A percentile compares a stretch with the other conserved stretches of the same genome.
Evolutionary conservation across 192 early-diverging fungal genomes (phyloP).

Genomic region (Coemansia nantahalensis): DNA sequence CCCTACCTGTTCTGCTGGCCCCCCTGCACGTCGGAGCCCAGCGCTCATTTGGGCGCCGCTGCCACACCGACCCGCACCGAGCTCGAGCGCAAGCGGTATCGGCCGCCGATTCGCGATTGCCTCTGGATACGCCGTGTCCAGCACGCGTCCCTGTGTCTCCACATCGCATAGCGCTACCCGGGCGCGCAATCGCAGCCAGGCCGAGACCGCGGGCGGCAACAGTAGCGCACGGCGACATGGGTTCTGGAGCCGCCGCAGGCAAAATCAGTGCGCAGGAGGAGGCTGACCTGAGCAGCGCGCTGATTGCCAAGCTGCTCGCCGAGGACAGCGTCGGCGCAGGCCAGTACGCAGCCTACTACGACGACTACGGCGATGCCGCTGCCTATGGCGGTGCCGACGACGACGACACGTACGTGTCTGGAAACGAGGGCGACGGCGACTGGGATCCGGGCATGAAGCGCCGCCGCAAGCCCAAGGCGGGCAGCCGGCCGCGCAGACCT

Average conservation of each 20-base stretch:
- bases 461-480: slow-evolving; percentile 21
- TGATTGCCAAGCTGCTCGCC: slow-evolving; percentile 76
- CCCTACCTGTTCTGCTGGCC: no score
- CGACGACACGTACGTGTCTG: slow-evolving; percentile 46
- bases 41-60: no score
- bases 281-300: slow-evolving; percentile 73
- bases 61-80: no score
- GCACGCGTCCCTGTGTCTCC: no score
- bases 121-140: no score
- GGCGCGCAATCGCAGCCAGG: no score
- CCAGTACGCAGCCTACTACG: slow-evolving; percentile 58
- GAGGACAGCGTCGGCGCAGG: slow-evolving; percentile 60
- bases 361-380: slow-evolving; percentile 40
- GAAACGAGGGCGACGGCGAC: slow-evolving; percentile 46
- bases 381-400: slow-evolving; percentile 49
- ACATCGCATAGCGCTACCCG: no score
- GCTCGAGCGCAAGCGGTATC: no score
- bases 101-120: no score
- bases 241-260: not conserved
- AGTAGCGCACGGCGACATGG: no score
- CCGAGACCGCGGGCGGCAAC: no score
- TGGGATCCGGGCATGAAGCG: slow-evolving; percentile 48
- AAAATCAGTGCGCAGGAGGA: slow-evolving; percentile 68
- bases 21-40: no score
- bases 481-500: slow-evolving; percentile 23